phyloP scores from a whole-genome alignment of 805 yeast species.

The Grigorovia jiainica region DNA sequence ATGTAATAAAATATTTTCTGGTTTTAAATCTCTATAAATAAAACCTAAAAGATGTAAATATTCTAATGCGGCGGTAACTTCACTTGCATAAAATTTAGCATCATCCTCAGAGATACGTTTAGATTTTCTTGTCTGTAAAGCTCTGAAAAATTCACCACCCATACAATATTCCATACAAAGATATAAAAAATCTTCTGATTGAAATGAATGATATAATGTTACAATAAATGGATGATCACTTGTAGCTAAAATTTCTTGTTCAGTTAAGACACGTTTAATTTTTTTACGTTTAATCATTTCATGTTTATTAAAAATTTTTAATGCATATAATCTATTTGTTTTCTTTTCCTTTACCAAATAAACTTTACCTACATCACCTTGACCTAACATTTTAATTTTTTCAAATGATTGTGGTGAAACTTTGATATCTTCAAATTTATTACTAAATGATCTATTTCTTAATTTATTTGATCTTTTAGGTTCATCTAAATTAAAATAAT shows the following conservation, averaged over 20 bases:
- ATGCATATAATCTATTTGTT: conserved; percentile 71
- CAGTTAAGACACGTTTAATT: conserved; percentile 89
- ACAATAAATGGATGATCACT: conserved; percentile 96
- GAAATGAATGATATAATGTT: conserved; percentile 91
- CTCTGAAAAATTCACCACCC: conserved; percentile 98
- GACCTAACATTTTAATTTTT: conserved; percentile 81
- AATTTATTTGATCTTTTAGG: conserved; percentile 27
- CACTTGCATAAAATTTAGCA: conserved; percentile 92
- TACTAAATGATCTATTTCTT: conserved; percentile 48
- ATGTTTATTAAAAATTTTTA: conserved; percentile 81
- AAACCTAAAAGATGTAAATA: conserved; percentile 94
- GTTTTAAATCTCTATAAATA: conserved; percentile 92
- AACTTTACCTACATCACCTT: conserved; percentile 97
- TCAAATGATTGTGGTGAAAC: conserved; percentile 86
- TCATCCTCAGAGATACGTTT: conserved; percentile 81
- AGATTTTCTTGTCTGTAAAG: conserved; percentile 80
- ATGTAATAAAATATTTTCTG: conserved; percentile 88
- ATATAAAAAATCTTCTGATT: conserved; percentile 81
- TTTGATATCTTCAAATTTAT: conserved; percentile 63
- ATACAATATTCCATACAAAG: conserved; percentile 98
- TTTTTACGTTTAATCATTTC: conserved; percentile 95
- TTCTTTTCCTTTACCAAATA: conserved; percentile 78
- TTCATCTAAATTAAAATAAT: conserved; percentile 6
- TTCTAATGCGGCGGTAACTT: conserved; percentile 93
- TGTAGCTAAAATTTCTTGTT: conserved; percentile 91